Evolutionary conservation across 768 basidiomycete species (phyloP).

Genomic region (Phylloporus sp.): DNA sequence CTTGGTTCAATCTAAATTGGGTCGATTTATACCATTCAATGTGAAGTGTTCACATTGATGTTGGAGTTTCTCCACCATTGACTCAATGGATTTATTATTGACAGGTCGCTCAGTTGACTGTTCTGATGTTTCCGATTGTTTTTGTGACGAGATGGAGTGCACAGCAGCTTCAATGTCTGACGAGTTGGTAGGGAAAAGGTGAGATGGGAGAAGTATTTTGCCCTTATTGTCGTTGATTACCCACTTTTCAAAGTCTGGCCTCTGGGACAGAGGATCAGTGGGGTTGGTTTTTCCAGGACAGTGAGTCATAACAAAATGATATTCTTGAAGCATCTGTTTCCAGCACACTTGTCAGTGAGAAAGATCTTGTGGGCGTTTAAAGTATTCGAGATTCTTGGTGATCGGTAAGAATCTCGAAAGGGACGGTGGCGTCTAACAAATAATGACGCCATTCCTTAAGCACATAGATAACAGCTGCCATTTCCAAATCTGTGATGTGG

Average conservation of each 20-base stretch:
- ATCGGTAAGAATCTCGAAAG: not conserved
- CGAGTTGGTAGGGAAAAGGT: too few species aligned
- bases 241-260: not conserved
- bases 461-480: accelerated
- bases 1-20: not conserved
- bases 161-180: too few species aligned
- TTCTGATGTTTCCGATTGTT: too few species aligned
- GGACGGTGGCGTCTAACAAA: accelerated
- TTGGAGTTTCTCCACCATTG: too few species aligned
- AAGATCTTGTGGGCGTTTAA: not conserved
- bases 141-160: too few species aligned
- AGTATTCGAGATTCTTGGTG: constrained; percentile 32
- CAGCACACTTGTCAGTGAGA: not conserved
- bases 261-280: too few species aligned
- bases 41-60: too few species aligned
- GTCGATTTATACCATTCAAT: too few species aligned
- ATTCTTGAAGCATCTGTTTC: not conserved
- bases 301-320: not conserved
- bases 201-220: not conserved
- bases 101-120: too few species aligned
- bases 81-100: too few species aligned
- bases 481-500: not conserved
- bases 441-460: not conserved
- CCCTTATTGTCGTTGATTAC: not conserved
- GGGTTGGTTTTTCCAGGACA: not conserved